Base-by-base conservation (phyloP, 345 rosid species). In the Rhodomyrtus tomentosa region DNA sequence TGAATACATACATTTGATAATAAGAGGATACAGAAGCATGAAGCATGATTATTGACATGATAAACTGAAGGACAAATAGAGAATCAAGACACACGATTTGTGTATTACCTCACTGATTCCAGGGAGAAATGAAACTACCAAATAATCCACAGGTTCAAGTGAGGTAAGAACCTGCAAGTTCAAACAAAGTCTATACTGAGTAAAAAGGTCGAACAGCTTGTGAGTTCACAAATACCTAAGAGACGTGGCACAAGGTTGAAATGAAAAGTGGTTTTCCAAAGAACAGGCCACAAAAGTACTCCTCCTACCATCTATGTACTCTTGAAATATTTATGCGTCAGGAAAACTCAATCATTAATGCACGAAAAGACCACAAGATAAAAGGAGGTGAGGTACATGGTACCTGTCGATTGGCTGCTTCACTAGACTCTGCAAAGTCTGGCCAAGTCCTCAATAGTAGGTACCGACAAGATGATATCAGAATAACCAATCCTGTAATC, bases 371-470 rank as follows among this genome's bases (percentile, higher is more conserved):
- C 74, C 76, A 68, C 24, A 0, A 16, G 45, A 68, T 2, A 8
- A 6, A 18, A 24, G 45, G 45, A 32, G 76, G 24, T 68, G 76
- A 68, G 36, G 24, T 8, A 45, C 24, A 32, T 68, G 9, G 36
- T 85, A 93, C 99, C 96, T 94, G 98, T 81, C 49, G 90, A 88
- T 94, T 96, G 38, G 98, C 98, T 59, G 93, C 93, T 90, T 94
- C 95, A 82, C 94, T 91, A 36, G 99, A 96, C 85, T 94, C 95
- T 11, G 98, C 88, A 88, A 93, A 96, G 82, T 92, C 96, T 29
- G 94, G 95, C 98, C 98, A 96, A 50, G 88, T 83, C 86, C 91
- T 93, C 83, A 96, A 88, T 83, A 96, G 89, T 82, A 92, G 82
- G 89, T 91, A 93, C 52, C 98, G 91, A 81, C 89, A 91, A 55